phyloP scores from a whole-genome alignment of 257 asterid species.

The Primulina eburnea region DNA sequence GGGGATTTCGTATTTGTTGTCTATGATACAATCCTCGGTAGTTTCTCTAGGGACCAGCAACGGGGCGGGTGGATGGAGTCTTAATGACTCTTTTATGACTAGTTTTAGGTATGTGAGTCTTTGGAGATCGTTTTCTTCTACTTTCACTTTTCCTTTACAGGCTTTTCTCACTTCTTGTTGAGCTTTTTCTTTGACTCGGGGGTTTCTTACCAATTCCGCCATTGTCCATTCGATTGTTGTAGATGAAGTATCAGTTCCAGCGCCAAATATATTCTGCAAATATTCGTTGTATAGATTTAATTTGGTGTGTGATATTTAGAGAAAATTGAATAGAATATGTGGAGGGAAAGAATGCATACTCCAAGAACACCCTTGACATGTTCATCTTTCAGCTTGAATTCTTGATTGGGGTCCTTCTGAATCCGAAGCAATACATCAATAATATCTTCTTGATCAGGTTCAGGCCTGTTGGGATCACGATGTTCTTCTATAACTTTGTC shows the following conservation, averaged over 20 bases:
- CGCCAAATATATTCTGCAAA: constrained; percentile 23
- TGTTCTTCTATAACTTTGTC: constrained; percentile 37
- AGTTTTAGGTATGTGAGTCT: constrained; percentile 21
- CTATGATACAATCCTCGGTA: constrained; percentile 11
- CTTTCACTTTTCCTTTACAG: constrained; percentile 8
- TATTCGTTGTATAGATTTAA: too few species aligned
- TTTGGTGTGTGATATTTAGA: too few species aligned
- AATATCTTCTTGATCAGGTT: constrained; percentile 32
- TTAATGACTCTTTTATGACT: constrained; percentile 20
- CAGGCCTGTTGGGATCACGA: constrained; percentile 3
- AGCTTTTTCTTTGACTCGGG: constrained; percentile 15
- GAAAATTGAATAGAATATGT: too few species aligned
- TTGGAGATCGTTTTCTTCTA: constrained; percentile 23
- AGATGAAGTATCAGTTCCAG: constrained; percentile 22
- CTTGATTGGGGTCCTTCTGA: constrained; percentile 30
- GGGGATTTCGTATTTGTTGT: constrained; percentile 17
- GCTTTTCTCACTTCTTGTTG: constrained; percentile 23
- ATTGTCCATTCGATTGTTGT: constrained; percentile 21
- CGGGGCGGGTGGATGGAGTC: constrained; percentile 29
- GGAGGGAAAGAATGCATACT: constrained; percentile 1
- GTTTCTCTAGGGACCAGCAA: constrained; percentile 25
- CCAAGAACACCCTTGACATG: constrained; percentile 39
- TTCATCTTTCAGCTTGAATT: constrained; percentile 2
- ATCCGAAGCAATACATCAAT: constrained; percentile 40
- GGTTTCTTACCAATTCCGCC: constrained; percentile 27